phyloP scores from a whole-genome alignment of 192 early-diverging fungal species.

The Spizellomyces sp. region DNA sequence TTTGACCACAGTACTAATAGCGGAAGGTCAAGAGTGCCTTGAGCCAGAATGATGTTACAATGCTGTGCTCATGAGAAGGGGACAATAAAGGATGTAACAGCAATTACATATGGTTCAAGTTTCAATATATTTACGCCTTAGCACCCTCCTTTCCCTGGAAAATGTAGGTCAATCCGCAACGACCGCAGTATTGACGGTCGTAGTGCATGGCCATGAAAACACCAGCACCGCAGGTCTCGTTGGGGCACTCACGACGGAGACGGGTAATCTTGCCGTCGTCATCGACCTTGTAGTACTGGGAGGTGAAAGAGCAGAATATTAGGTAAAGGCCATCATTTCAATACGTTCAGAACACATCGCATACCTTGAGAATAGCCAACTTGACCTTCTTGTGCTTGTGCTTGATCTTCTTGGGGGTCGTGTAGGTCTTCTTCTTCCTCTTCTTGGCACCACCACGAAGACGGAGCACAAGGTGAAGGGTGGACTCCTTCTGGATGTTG shows the following conservation, averaged over 20 bases:
- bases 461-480: constrained; percentile 69
- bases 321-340: too few relatives aligned
- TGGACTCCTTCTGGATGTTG: constrained; percentile 75
- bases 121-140: constrained; percentile 25
- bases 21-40: too few relatives aligned
- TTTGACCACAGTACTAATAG: too few relatives aligned
- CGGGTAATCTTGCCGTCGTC: constrained; percentile 95
- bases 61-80: too few relatives aligned
- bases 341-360: constrained; percentile 41
- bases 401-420: constrained; percentile 99
- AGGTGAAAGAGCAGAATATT: too few relatives aligned
- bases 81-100: too few relatives aligned
- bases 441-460: constrained; percentile 84
- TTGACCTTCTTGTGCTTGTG: constrained; percentile 99
- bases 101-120: too few relatives aligned
- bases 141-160: constrained; percentile 77
- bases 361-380: constrained; percentile 78
- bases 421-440: constrained; percentile 99
- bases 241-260: constrained; percentile 97
- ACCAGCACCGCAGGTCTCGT: constrained; percentile 93
- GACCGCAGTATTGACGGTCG: constrained; percentile 97
- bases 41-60: too few relatives aligned
- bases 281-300: constrained; percentile 95
- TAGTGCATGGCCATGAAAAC: constrained; percentile 98
- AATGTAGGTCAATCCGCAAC: constrained; percentile 94